Conservation (phyloP, 352 stramenopile species). For the Phytophthora ohioensis region DNA sequence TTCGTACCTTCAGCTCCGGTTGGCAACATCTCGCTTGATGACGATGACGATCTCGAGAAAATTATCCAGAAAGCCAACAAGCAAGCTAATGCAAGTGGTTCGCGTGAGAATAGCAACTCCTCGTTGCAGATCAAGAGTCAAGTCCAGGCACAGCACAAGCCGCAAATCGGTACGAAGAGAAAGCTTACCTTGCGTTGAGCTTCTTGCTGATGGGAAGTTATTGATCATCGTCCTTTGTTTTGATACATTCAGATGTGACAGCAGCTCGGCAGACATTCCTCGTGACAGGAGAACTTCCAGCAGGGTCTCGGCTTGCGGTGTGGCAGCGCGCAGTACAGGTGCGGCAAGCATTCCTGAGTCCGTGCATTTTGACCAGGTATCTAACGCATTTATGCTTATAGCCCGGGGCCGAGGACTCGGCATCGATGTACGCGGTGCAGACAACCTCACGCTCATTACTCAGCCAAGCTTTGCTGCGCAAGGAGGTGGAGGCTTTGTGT, state of each 20-base stretch:
- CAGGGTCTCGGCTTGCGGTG: constrained; percentile 53
- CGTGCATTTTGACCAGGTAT: neutral
- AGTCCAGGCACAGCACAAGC: constrained; percentile 35
- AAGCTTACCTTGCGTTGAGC: neutral
- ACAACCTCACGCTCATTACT: constrained; percentile 67
- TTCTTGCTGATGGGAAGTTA: neutral
- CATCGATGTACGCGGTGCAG: constrained; percentile 79
- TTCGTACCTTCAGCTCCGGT: constrained; percentile 4
- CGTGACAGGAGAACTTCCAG: constrained; percentile 46
- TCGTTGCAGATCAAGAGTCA: constrained; percentile 79
- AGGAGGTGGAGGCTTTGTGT: constrained; percentile 77
- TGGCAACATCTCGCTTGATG: constrained; percentile 49
- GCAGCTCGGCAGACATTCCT: constrained; percentile 44
- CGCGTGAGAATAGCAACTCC: constrained; percentile 65
- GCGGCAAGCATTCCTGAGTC: neutral
- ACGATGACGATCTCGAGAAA: constrained; percentile 64
- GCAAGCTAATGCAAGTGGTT: constrained; percentile 42
- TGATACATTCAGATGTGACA: constrained; percentile 42
- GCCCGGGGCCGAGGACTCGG: constrained; percentile 44
- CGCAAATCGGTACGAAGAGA: constrained; percentile 38
- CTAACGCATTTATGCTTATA: constrained; percentile 16
- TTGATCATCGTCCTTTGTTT: constrained; percentile 8
- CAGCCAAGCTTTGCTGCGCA: constrained; percentile 62
- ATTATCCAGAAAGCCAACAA: constrained; percentile 68
- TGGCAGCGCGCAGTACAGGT: constrained; percentile 70